These are phyloP conservation scores for Alliaria petiolata DNA, from an alignment of 345 rosid species.

Conservation along the genomic window DNA sequence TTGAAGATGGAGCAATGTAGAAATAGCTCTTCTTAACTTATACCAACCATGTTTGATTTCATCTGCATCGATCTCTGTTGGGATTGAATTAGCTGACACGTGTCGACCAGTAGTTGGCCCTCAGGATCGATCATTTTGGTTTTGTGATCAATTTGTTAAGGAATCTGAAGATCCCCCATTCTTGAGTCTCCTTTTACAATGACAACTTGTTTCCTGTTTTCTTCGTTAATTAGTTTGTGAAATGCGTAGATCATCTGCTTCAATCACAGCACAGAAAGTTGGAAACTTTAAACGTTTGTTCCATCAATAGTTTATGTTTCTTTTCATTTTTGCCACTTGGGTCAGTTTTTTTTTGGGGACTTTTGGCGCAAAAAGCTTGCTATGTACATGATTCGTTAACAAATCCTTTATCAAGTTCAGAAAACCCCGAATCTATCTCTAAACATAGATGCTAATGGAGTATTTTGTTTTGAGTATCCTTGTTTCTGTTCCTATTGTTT, in stretches of 20 bases:
- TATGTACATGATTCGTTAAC: neutral
- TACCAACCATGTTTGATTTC: neutral
- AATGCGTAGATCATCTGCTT: neutral
- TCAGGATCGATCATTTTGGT: neutral
- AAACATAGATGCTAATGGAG: neutral
- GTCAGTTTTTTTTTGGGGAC: neutral
- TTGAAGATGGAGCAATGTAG: slow-evolving; percentile 1
- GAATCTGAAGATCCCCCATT: neutral
- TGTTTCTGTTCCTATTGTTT: neutral
- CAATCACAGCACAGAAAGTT: neutral
- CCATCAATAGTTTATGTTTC: neutral
- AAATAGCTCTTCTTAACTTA: neutral
- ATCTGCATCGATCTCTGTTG: neutral
- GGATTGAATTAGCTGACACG: slow-evolving; percentile 1
- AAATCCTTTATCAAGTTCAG: neutral
- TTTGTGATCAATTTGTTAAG: neutral
- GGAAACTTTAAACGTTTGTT: slow-evolving; percentile 7
- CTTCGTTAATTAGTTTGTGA: neutral
- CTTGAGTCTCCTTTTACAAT: neutral
- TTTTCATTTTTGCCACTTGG: neutral
- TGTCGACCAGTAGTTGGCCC: neutral
- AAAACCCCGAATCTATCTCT: neutral
- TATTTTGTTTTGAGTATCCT: neutral
- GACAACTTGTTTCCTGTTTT: neutral
- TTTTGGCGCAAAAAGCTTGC: neutral